Conservation (phyloP, 2,329 filamentous ascomycete genomes). For the Neofusicoccum cordaticola region DNA sequence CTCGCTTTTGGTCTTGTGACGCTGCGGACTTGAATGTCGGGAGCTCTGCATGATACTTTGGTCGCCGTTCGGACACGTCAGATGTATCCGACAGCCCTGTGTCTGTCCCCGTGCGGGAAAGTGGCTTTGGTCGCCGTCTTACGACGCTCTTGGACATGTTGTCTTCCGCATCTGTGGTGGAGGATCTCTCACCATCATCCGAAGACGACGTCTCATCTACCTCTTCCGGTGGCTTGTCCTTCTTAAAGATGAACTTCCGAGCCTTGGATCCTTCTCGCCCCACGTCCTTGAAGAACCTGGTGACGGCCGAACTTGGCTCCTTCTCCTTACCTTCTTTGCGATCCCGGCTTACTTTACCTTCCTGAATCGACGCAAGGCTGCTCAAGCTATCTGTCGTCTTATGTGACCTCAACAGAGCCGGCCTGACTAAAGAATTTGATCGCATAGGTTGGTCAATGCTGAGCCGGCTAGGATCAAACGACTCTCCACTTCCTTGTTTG, state of each 20-base stretch:
- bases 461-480: not conserved
- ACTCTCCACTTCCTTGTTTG: conserved; percentile 3
- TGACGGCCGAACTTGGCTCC: conserved; percentile 55
- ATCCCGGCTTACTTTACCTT: conserved; percentile 21
- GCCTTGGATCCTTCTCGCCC: conserved; percentile 62
- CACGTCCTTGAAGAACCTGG: conserved; percentile 74
- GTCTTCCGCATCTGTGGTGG: conserved; percentile 47
- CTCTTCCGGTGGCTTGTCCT: conserved; percentile 44
- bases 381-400: conserved; percentile 39
- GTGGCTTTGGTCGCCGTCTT: not conserved
- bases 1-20: not conserved
- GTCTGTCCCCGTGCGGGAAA: conserved; percentile 4
- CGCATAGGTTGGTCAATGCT: conserved; percentile 2
- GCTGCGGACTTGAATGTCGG: conserved; percentile 13
- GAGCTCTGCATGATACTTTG: conserved; percentile 2
- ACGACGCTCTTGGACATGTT: conserved; percentile 19
- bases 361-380: conserved; percentile 30
- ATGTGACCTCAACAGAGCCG: conserved; percentile 21
- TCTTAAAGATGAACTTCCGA: conserved; percentile 59
- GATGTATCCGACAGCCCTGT: conserved; percentile 1
- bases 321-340: conserved; percentile 41
- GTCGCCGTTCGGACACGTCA: not conserved
- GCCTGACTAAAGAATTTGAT: not conserved
- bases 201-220: conserved; percentile 23
- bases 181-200: conserved; percentile 43